Evolutionary conservation across 148 eudicot species (phyloP).

Genomic region (Rhododendron kiyosumense): DNA sequence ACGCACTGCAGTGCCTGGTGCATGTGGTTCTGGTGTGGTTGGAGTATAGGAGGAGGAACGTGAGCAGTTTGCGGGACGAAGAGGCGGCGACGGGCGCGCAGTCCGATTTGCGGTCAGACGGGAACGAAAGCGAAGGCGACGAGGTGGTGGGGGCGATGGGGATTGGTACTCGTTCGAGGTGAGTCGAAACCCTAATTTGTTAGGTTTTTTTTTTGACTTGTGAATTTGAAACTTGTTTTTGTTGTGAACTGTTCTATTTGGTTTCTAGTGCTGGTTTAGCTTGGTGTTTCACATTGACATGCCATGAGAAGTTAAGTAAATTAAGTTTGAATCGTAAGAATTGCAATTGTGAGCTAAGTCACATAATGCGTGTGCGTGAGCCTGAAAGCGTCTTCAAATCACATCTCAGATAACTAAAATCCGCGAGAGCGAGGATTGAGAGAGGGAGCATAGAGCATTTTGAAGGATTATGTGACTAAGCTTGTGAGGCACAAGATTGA

Average conservation of each 20-base stretch:
- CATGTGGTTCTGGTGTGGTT: conserved; percentile 78
- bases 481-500: neutral
- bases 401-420: neutral
- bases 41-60: conserved; percentile 57
- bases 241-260: neutral
- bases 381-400: neutral
- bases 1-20: conserved; percentile 68
- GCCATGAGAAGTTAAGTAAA: neutral
- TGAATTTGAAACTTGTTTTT: neutral
- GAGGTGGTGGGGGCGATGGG: conserved; percentile 38
- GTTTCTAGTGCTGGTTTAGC: neutral
- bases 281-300: neutral
- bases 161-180: conserved; percentile 45
- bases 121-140: conserved; percentile 44
- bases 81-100: conserved; percentile 17
- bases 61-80: conserved; percentile 17
- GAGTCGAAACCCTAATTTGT: neutral
- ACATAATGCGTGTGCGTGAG: neutral
- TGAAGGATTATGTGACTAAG: no score
- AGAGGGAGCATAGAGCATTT: neutral
- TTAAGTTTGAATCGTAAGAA: neutral
- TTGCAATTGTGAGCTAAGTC: neutral
- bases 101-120: conserved; percentile 13
- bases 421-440: neutral
- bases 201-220: neutral